Evolutionary conservation across 2,329 filamentous ascomycete species (phyloP).

Genomic region (Claviceps paspali): DNA sequence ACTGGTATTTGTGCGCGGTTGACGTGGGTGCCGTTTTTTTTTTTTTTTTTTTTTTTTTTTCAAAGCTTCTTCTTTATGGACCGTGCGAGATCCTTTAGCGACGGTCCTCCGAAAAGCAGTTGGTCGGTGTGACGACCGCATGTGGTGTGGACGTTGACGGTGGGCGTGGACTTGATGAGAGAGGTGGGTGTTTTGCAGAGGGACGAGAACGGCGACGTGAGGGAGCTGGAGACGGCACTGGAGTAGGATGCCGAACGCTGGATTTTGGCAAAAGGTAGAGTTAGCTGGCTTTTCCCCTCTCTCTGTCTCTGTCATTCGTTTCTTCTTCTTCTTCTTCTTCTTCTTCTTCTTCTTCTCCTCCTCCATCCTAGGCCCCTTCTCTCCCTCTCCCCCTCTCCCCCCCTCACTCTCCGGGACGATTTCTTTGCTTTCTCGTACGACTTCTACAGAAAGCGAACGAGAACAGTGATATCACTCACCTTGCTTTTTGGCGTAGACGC

Average conservation of each 20-base stretch:
- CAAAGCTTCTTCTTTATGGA: constrained; percentile 20
- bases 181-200: constrained; percentile 18
- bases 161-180: constrained; percentile 23
- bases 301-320: no score
- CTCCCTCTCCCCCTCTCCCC: no score
- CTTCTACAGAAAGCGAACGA: no score
- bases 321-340: no score
- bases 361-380: no score
- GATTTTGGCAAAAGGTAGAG: no score
- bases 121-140: constrained; percentile 40
- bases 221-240: no score
- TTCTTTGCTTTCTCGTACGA: no score
- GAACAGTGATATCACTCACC: constrained; percentile 11
- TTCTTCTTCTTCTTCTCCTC: no score
- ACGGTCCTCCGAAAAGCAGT: constrained; percentile 35
- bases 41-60: neutral
- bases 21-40: neutral
- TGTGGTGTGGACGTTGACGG: constrained; percentile 36
- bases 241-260: constrained; percentile 17
- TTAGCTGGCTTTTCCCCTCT: no score
- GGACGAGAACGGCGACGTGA: constrained; percentile 12
- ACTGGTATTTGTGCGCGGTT: no score
- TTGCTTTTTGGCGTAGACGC: constrained; percentile 10
- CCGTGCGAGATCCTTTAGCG: constrained; percentile 27
- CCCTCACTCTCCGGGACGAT: no score